Conservation (phyloP, 768 basidiomycete genomes). For the Auricularia heimuer region DNA sequence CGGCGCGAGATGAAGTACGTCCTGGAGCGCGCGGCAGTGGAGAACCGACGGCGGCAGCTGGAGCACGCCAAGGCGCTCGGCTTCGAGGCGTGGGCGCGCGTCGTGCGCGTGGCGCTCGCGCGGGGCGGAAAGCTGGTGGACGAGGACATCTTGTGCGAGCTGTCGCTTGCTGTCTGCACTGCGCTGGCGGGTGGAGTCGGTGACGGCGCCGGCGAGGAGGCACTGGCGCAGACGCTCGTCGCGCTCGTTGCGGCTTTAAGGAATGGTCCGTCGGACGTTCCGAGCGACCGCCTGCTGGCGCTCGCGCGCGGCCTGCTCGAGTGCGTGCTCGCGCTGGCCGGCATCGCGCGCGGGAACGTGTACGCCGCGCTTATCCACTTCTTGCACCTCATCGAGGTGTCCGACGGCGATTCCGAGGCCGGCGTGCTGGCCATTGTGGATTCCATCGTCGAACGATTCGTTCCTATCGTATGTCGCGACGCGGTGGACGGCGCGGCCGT, state of each 20-base stretch:
- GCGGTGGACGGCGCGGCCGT: conserved; percentile 92
- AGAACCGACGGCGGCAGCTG: conserved; percentile 82
- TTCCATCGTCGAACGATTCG: conserved; percentile 57
- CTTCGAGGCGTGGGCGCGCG: conserved; percentile 75
- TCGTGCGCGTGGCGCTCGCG: conserved; percentile 76
- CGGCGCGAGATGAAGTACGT: conserved; percentile 64
- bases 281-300: conserved; percentile 66
- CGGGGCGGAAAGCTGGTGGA: no score
- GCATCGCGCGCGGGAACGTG: conserved; percentile 88
- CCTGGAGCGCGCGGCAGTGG: conserved; percentile 72
- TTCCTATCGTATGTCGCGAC: conserved; percentile 71
- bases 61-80: conserved; percentile 56
- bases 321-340: conserved; percentile 66
- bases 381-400: conserved; percentile 52
- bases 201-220: conserved; percentile 25
- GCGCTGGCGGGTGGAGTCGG: no score
- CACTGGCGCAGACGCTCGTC: conserved; percentile 74
- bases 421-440: conserved; percentile 63
- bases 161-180: no score
- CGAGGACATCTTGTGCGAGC: no score
- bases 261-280: conserved; percentile 71
- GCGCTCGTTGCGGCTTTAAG: conserved; percentile 83
- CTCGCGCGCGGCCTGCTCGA: conserved; percentile 69
- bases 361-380: conserved; percentile 89
- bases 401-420: conserved; percentile 23